These are phyloP conservation scores for Leishmania aethiopica DNA, from an alignment of 208 protist species.

Conservation along the genomic window DNA sequence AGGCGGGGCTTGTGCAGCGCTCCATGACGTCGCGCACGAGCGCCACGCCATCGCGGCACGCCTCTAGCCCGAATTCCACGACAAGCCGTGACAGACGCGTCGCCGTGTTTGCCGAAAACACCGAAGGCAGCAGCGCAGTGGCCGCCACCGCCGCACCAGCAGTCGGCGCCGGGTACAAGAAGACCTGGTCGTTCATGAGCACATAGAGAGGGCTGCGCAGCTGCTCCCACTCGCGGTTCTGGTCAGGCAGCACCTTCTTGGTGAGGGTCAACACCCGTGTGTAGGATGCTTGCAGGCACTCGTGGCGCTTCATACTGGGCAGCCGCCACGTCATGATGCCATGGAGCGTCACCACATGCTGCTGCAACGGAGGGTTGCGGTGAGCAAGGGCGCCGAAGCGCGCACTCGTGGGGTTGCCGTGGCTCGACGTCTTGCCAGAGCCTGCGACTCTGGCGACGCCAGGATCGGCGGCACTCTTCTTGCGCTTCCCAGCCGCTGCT, in stretches of 20 bases:
- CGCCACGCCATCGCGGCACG: constrained; percentile 54
- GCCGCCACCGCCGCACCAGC: background rate
- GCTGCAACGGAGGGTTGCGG: constrained; percentile 5
- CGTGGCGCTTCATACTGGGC: constrained; percentile 66
- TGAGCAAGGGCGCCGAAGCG: constrained; percentile 18
- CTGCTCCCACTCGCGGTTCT: constrained; percentile 63
- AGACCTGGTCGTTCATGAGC: constrained; percentile 68
- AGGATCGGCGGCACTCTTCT: constrained; percentile 1
- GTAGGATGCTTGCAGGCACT: constrained; percentile 58
- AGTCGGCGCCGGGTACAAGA: constrained; percentile 41
- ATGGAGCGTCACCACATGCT: constrained; percentile 77
- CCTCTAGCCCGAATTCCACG: constrained; percentile 82
- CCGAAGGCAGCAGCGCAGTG: constrained; percentile 6
- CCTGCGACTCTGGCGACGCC: background rate
- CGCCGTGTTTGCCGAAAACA: constrained; percentile 33
- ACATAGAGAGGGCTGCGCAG: constrained; percentile 67
- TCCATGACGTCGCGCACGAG: constrained; percentile 77
- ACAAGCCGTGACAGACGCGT: constrained; percentile 55
- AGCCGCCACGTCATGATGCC: constrained; percentile 80
- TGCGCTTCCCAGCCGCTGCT: background rate
- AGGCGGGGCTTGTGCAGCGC: constrained; percentile 59
- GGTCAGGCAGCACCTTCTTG: constrained; percentile 50
- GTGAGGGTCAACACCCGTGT: constrained; percentile 67
- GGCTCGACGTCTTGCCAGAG: background rate
- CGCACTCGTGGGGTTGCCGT: background rate